Conservation (phyloP, 2,329 filamentous ascomycete species). For the Chrysosporium queenslandicum region DNA sequence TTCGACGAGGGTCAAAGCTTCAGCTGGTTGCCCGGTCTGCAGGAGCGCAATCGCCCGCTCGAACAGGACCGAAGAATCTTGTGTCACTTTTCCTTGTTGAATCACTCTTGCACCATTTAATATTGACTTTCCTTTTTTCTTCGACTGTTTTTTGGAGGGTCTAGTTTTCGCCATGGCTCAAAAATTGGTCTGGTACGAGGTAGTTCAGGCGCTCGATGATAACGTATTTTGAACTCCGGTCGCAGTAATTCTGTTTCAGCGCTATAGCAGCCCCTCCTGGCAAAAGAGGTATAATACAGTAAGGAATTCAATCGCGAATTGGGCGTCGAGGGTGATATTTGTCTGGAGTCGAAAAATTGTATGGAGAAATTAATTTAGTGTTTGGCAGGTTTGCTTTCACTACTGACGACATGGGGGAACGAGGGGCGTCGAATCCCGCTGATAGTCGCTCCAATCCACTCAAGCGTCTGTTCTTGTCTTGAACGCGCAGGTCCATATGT, state of each 20-base stretch:
- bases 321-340: background rate
- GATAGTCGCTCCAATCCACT: background rate
- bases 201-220: background rate
- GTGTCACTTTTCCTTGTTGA: slow-evolving; percentile 36
- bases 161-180: slow-evolving; percentile 45
- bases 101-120: slow-evolving; percentile 33
- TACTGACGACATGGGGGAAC: background rate
- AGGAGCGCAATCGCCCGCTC: slow-evolving; percentile 47
- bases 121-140: slow-evolving; percentile 36
- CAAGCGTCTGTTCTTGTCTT: background rate
- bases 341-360: background rate
- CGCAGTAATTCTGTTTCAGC: background rate
- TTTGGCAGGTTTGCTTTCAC: slow-evolving; percentile 8
- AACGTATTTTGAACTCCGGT: background rate
- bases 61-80: slow-evolving; percentile 47
- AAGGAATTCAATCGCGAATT: background rate
- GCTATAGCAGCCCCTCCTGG: background rate
- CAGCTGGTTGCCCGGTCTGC: slow-evolving; percentile 49
- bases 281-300: background rate
- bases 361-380: slow-evolving; percentile 1
- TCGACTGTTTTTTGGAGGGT: slow-evolving; percentile 38
- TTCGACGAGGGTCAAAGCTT: slow-evolving; percentile 46
- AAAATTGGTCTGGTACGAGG: background rate
- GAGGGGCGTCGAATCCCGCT: background rate
- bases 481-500: too few relatives aligned